Evolutionary conservation across 2,329 filamentous ascomycete species (phyloP).

Genomic region (Penicillium psychrosexuale): DNA sequence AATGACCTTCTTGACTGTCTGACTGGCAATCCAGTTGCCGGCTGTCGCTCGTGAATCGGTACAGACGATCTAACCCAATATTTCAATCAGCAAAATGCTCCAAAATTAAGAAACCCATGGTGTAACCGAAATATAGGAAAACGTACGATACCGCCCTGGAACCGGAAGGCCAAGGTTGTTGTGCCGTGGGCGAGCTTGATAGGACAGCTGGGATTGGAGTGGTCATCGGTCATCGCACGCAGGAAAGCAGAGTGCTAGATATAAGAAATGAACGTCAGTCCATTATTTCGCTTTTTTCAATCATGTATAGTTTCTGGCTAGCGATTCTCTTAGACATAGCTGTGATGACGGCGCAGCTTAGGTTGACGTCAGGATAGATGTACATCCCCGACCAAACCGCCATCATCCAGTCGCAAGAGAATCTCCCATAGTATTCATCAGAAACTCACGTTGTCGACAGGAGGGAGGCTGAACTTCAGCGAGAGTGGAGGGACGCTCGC

Average conservation of each 20-base stretch:
- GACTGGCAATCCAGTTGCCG: conserved; percentile 98
- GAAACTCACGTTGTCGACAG: conserved; percentile 74
- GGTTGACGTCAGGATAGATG: conserved; percentile 10
- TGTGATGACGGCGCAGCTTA: conserved; percentile 9
- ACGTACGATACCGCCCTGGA: conserved; percentile 81
- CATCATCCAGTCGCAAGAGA: conserved; percentile 1
- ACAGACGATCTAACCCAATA: conserved; percentile 68
- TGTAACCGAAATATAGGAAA: background rate
- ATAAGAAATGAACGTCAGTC: conserved; percentile 5
- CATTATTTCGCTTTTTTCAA: background rate
- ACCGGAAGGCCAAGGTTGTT: conserved; percentile 95
- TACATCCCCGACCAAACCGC: background rate
- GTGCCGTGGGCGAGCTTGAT: conserved; percentile 99
- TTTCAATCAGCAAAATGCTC: background rate
- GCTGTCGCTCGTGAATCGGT: conserved; percentile 97
- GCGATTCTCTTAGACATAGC: conserved; percentile 4
- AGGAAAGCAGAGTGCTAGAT: conserved; percentile 85
- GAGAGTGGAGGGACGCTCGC: conserved; percentile 73
- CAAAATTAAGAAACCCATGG: background rate
- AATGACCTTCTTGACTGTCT: conserved; percentile 99
- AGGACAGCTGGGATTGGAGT: conserved; percentile 91
- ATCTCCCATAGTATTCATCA: background rate
- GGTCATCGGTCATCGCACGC: conserved; percentile 94
- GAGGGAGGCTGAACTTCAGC: conserved; percentile 92
- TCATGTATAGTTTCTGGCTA: background rate